These are phyloP conservation scores for Alisma plantagoaquatica DNA, from an alignment of 106 monocot species.

Conservation along the genomic window DNA sequence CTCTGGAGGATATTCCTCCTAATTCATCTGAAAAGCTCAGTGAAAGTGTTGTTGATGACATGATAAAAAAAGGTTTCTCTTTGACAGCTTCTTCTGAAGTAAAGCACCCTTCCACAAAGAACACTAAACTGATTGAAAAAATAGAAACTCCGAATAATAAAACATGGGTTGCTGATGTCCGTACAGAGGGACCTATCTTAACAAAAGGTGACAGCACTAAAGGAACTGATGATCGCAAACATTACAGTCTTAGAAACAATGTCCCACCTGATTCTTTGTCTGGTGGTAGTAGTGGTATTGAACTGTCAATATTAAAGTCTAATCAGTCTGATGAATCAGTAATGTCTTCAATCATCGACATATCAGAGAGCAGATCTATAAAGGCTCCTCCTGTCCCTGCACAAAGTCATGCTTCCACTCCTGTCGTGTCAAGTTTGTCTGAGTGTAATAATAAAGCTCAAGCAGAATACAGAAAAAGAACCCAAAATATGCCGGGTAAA, in stretches of 20 bases:
- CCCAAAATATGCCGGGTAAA: not conserved
- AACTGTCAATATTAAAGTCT: not conserved
- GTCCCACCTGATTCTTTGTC: too few relatives aligned
- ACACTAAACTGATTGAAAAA: conserved; percentile 16
- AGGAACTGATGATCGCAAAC: conserved; percentile 8
- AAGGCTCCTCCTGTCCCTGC: too few relatives aligned
- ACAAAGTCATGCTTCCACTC: too few relatives aligned
- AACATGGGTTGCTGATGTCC: conserved; percentile 21
- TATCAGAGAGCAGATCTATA: too few relatives aligned
- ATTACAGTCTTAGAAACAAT: too few relatives aligned
- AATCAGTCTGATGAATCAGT: too few relatives aligned
- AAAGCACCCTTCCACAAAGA: not conserved
- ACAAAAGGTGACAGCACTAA: conserved; percentile 16
- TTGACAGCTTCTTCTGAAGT: not conserved
- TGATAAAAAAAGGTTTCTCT: not conserved
- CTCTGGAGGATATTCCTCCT: not conserved
- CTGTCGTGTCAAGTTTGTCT: too few relatives aligned
- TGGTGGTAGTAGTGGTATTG: conserved; percentile 1
- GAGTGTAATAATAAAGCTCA: too few relatives aligned
- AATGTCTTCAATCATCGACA: too few relatives aligned
- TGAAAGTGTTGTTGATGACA: not conserved
- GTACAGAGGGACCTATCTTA: conserved; percentile 7
- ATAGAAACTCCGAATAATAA: conserved; percentile 20
- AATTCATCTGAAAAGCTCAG: not conserved
- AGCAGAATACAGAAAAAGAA: not conserved